A percentile compares a stretch with the other conserved stretches of the same genome.
These are phyloP conservation scores for Gremmenia infestans DNA, from an alignment of 2,329 filamentous ascomycete species.

Conservation along the genomic window DNA sequence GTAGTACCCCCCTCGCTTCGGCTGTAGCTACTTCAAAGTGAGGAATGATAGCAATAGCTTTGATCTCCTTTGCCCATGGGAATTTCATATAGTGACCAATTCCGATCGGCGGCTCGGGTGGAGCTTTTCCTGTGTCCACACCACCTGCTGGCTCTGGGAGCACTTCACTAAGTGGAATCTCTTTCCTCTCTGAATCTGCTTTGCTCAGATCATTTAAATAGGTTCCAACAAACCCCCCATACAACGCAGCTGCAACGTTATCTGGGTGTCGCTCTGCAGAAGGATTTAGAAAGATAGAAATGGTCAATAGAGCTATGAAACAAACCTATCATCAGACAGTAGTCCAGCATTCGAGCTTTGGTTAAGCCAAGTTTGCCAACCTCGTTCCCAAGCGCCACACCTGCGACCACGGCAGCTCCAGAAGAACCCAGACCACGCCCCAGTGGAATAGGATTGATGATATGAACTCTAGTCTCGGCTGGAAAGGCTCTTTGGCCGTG, in stretches of 20 bases:
- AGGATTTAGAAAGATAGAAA: neutral
- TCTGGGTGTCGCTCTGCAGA: slow-evolving; percentile 74
- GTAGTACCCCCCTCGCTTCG: slow-evolving; percentile 80
- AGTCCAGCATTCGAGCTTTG: slow-evolving; percentile 84
- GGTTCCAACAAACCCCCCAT: slow-evolving; percentile 93
- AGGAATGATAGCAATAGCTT: slow-evolving; percentile 93
- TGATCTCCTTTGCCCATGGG: slow-evolving; percentile 89
- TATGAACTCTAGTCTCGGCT: slow-evolving; percentile 80
- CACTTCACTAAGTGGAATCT: slow-evolving; percentile 93
- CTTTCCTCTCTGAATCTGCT: slow-evolving; percentile 82
- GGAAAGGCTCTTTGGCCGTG: slow-evolving; percentile 84
- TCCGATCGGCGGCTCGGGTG: slow-evolving; percentile 82
- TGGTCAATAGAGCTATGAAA: slow-evolving; percentile 1
- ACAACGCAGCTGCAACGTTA: slow-evolving; percentile 91
- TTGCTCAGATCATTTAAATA: slow-evolving; percentile 90
- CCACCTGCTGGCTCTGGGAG: slow-evolving; percentile 86
- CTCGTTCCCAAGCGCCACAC: slow-evolving; percentile 88
- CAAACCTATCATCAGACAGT: slow-evolving; percentile 90
- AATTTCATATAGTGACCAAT: slow-evolving; percentile 98
- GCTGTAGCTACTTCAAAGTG: slow-evolving; percentile 95
- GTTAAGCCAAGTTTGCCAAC: slow-evolving; percentile 74
- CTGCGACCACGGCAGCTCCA: slow-evolving; percentile 90
- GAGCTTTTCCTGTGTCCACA: slow-evolving; percentile 79
- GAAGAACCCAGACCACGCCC: slow-evolving; percentile 92
- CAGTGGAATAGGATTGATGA: slow-evolving; percentile 91